Percentiles rank a stretch among this genome's conserved stretches.
Evolutionary conservation across 139 green algal genomes (phyloP).

Genomic region (Pleodorina starrii): DNA sequence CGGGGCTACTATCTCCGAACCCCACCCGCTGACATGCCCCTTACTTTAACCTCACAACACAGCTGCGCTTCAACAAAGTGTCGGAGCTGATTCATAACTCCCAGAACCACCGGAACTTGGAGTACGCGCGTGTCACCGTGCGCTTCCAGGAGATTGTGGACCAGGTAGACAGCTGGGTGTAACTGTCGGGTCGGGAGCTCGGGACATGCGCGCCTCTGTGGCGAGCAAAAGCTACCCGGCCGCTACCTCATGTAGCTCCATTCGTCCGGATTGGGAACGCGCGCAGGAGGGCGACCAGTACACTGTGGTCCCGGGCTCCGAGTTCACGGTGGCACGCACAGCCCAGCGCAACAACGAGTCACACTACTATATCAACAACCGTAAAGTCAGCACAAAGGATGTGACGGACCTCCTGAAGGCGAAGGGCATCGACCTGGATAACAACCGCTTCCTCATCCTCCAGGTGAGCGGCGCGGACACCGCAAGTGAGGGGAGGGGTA

Average conservation of each 20-base stretch:
- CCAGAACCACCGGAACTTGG: conserved; percentile 89
- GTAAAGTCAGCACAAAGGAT: conserved; percentile 74
- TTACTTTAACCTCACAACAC: conserved; percentile 34
- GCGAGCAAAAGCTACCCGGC: no score
- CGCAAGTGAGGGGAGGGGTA: no score
- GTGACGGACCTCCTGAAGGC: conserved; percentile 94
- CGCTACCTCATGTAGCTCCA: no score
- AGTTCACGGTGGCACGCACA: conserved; percentile 89
- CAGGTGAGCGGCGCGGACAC: conserved; percentile 82
- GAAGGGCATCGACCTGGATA: conserved; percentile 99
- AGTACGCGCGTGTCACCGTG: conserved; percentile 92
- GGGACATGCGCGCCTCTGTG: no score
- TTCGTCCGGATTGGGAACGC: background rate
- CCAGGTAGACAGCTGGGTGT: conserved; percentile 68
- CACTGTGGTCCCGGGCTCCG: conserved; percentile 84
- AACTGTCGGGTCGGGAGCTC: no score
- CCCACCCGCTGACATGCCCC: no score
- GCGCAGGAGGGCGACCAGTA: conserved; percentile 87
- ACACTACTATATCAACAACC: conserved; percentile 95
- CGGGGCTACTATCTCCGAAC: no score
- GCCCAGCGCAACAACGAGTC: conserved; percentile 94
- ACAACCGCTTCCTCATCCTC: conserved; percentile 99
- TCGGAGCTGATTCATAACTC: conserved; percentile 99
- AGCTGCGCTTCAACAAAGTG: conserved; percentile 99
- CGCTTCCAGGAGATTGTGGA: conserved; percentile 98